Base-by-base conservation (phyloP, 805 yeast species). In the Wickerhamiella galacta region DNA sequence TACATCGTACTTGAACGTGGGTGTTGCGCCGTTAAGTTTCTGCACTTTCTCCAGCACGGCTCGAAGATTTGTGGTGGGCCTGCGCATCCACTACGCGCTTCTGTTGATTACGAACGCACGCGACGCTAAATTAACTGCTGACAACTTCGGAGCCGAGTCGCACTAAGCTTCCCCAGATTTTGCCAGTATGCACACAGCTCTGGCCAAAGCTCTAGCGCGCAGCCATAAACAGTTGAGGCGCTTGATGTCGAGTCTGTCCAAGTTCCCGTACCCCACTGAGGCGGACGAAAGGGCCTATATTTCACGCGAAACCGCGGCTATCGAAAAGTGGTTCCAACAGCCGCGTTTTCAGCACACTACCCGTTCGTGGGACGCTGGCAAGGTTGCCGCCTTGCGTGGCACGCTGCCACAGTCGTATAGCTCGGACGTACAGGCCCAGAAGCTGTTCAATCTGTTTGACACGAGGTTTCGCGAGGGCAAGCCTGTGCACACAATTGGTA, bases 401-500 rank as follows among this genome's bases (percentile, higher is more conserved):
- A 56, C 69, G 1, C 38, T 68, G 4, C 58, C 62, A 2, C 42
- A 47, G 19, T 40, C 41, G 23, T 51, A 50, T 27, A 63, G 64
- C 3, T 70, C 77, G 0, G 68, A 72, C 2, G 45, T 51, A 4
- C 75, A 69, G 48, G 72, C 75, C 2, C 56, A 57, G 35, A 66
- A 68, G 42, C 53, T 72, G 26, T 70, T 66, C 51, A 50, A 56
- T 25, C 41, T 66, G 25, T 41, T 72, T 14, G 49, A 61, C 11
- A 50, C 52, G 28, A 56, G 67, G 14, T 59, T 61, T 31, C 41
- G 49, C 11, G 55, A 61, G 19, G 52, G 54, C 11, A 45, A 49
- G 21, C 76, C 79, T 0, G 61, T 68, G 18, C 68, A 66, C 43
- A 70, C 76, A 0, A 48, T 72, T 32, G 79, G 80, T 1, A 64